Conservation (phyloP, 257 asterid genomes). For the Lycium barbarum region DNA sequence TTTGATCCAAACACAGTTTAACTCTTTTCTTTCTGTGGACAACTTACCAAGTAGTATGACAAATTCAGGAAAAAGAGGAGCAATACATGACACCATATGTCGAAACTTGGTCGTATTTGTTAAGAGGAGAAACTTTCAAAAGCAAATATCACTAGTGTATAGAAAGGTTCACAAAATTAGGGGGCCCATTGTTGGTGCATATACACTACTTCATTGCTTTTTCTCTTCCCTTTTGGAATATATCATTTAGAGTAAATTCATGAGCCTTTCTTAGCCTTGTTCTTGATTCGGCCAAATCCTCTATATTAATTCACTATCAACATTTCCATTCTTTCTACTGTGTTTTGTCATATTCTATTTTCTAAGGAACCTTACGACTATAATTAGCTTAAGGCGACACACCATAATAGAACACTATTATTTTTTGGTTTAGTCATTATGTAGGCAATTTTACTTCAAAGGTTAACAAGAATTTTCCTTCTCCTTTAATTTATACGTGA, state of each 20-base stretch:
- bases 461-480: too few relatives aligned
- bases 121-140: background rate
- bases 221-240: background rate
- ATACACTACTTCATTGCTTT: background rate
- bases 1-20: background rate
- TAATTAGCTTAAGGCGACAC: too few relatives aligned
- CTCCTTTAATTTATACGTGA: too few relatives aligned
- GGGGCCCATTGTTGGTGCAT: background rate
- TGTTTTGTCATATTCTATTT: background rate
- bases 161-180: background rate
- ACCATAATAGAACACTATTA: too few relatives aligned
- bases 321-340: background rate
- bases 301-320: background rate
- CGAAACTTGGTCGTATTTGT: background rate
- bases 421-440: background rate
- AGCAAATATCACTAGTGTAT: background rate
- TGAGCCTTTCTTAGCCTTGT: background rate
- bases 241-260: background rate
- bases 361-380: background rate
- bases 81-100: background rate
- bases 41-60: background rate
- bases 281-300: background rate
- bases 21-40: background rate
- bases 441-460: background rate
- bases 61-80: background rate